Conservation (phyloP, 345 rosid species). For the Cardamine occulta region DNA sequence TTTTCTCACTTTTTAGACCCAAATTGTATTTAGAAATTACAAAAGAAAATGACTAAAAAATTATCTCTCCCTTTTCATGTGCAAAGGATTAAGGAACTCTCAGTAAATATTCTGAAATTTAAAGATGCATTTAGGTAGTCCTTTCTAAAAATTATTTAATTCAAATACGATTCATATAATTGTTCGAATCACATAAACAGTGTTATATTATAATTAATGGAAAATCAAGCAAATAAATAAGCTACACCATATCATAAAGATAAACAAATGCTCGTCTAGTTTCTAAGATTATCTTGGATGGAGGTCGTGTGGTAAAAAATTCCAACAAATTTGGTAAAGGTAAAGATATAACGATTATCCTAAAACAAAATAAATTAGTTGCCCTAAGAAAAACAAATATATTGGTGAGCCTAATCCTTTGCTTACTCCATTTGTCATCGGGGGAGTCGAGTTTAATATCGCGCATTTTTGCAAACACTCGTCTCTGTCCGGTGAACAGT, state of each 20-base stretch:
- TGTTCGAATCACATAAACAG: not conserved
- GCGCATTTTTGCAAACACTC: no score
- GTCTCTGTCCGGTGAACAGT: no score
- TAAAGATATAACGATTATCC: not conserved
- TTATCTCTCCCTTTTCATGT: not conserved
- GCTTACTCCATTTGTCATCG: not conserved
- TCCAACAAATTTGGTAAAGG: not conserved
- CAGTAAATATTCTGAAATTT: no score
- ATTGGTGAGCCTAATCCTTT: not conserved
- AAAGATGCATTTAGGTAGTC: not conserved
- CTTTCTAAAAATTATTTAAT: not conserved
- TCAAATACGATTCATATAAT: not conserved
- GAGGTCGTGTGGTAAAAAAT: not conserved
- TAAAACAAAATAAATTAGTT: not conserved
- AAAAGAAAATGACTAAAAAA: not conserved
- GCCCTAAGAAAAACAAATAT: not conserved
- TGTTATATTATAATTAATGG: not conserved
- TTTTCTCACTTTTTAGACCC: constrained; percentile 29
- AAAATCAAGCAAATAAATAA: not conserved
- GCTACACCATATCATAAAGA: not conserved
- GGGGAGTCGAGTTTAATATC: no score
- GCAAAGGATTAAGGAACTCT: not conserved
- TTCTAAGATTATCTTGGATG: not conserved
- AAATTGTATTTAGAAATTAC: not conserved
- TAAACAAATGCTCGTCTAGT: not conserved